Base-by-base conservation (phyloP, 2,329 filamentous ascomycete species). In the Xylariales sp. region DNA sequence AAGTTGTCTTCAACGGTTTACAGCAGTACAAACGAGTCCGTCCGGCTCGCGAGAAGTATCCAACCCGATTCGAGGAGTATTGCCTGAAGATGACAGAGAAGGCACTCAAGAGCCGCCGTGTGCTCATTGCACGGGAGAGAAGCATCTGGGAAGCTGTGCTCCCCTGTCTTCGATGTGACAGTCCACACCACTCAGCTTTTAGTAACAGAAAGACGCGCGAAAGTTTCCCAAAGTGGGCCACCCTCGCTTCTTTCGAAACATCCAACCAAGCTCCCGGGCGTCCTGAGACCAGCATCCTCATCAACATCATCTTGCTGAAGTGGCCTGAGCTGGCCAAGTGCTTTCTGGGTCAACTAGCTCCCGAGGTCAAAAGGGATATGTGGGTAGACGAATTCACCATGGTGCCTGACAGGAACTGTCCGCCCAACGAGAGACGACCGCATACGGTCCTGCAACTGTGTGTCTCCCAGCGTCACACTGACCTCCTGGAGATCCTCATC, bases 231-330 rank as follows among this genome's bases (percentile, higher is more conserved):
- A 18, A 5, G 2, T 52, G 50, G 50, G 10, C 31, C 4, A 42
- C 29, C 16, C 42, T 52, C 50, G 45, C 33, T 52, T 56, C 27
- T 56, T 51, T n/a, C n/a, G n/a, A 34, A 27, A 27, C 8, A n/a
- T n/a, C n/a, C 24, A 27, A 9, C n/a, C 12, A 18, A 16, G 9
- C 10, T 19, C 32, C 16, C 11, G 9, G 9, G 21, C 11, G 40
- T 56, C 9, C 55, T 51, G 42, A 35, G 46, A 39, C 19, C 22
- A 40, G 44, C 9, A 33, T 44, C 15, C 31, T 52, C 2, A 32
- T 44, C 21, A 48, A 46, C 20, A 18, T 53, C 4, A 27, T 46
- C 22, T 25, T 46, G 4, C 36, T 53, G 10, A 15, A 40, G 8
- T 50, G 47, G 46, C 36, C 16, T 9, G 41, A 45, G 5, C 40